Evolutionary conservation across 805 yeast genomes (phyloP), one percentile per base, ranked within the genome.

Genomic region (Wickerhamomyces tratensis): DNA sequence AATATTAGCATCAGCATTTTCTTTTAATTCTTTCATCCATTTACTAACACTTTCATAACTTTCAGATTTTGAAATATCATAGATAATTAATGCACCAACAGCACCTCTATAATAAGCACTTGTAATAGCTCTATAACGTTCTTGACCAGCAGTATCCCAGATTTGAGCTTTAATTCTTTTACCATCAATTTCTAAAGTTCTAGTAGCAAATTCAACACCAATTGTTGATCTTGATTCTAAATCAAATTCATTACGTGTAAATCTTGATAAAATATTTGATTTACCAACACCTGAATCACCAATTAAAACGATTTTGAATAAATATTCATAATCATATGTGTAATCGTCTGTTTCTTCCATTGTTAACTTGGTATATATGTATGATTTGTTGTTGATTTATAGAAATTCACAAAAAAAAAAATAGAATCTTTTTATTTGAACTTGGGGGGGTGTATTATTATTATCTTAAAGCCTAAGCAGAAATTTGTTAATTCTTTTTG

Each of bases 131-230:
- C 98, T 79, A 71, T 93, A 91, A 63, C 98, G 79, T 65, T 91
- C 98, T 69, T 91, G 98, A 47, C 98, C 98, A 2, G 98, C 98
- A 34, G 98, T 91, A 65, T 91, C 98, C 98, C 98, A 91, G 53
- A 88, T 82, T 65, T 87, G 95, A 5, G 94, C 91, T 62, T 86
- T 86, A 52, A 86, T 82, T 59, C 86, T 68, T 57, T 83, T 84
- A 37, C 87, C 88, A 50, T 84, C 91, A 48, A 85, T 80, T 55
- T 84, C 91, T 43, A 93, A 79, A 4, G 97, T 89, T 62, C 97
- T 76, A 25, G 98, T 93, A 37, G 98, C 98, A 68, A 91, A 91
- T 65, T 93, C 98, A 41, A 93, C 98, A 39, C 98, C 98, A 59
- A 91, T 91, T 27, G 98, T 91, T 42, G 95, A 84, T 64, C 93